Evolutionary conservation across 2,329 filamentous ascomycete species (phyloP).

Genomic region (Elsinoe necatrix): DNA sequence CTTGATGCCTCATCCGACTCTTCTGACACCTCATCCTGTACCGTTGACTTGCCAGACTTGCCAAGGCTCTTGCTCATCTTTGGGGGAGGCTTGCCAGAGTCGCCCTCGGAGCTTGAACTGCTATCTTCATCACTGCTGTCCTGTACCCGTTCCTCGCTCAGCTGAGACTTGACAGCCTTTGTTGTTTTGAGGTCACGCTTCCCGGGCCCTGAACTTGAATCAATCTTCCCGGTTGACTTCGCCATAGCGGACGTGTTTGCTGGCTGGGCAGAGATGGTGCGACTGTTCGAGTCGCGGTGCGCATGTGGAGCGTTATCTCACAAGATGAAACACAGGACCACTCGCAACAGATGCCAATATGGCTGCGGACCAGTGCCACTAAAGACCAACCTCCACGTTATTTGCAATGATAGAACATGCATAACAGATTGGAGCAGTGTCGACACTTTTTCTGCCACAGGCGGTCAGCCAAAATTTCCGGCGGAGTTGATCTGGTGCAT

Average conservation of each 20-base stretch:
- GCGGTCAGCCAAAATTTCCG: slow-evolving; percentile 18
- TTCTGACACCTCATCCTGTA: background rate
- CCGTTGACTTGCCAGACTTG: background rate
- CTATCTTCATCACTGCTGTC: background rate
- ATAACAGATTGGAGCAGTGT: background rate
- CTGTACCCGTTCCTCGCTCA: slow-evolving; percentile 18
- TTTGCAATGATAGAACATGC: too few species aligned
- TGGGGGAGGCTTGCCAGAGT: background rate
- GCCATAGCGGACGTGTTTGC: background rate
- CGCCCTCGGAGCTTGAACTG: background rate
- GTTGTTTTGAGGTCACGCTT: slow-evolving; percentile 20
- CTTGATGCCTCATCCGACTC: background rate
- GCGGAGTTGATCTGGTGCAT: background rate
- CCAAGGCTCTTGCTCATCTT: background rate
- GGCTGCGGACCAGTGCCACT: too few species aligned
- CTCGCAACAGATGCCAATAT: too few species aligned
- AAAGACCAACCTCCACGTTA: too few species aligned
- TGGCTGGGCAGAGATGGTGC: too few species aligned
- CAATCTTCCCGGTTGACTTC: slow-evolving; percentile 16
- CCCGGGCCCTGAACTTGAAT: slow-evolving; percentile 21
- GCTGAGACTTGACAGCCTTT: slow-evolving; percentile 21
- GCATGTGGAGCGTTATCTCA: too few species aligned
- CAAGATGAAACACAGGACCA: too few species aligned
- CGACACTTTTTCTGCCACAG: slow-evolving; percentile 14
- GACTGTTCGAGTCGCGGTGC: too few species aligned